Percentiles rank a stretch among this genome's conserved stretches.
phyloP scores from a whole-genome alignment of 2,329 filamentous ascomycete species.

The Exophiala phaeomuriformis region DNA sequence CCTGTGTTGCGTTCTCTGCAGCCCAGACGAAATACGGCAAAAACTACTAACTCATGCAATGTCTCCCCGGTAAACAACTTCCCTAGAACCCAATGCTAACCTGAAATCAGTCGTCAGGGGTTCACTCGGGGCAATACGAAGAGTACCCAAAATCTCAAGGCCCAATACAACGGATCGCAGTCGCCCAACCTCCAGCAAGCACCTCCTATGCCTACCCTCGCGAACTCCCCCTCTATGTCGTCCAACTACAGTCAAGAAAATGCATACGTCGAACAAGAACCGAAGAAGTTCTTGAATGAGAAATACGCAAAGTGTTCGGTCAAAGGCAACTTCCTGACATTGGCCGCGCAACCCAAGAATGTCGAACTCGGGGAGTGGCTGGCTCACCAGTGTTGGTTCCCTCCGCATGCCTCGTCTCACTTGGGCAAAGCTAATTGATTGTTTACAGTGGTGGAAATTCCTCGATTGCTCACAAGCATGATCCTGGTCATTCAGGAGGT shows the following conservation, averaged over 20 bases:
- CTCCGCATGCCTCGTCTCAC: neutral
- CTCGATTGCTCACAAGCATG: constrained; percentile 80
- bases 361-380: constrained; percentile 94
- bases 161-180: constrained; percentile 28
- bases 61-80: no score
- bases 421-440: constrained; percentile 1
- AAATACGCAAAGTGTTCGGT: constrained; percentile 72
- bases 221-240: constrained; percentile 37
- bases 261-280: constrained; percentile 37
- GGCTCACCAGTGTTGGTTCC: constrained; percentile 71
- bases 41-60: no score
- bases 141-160: constrained; percentile 36
- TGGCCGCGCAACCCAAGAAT: constrained; percentile 86
- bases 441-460: constrained; percentile 78
- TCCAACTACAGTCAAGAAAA: constrained; percentile 33
- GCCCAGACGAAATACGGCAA: no score
- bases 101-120: constrained; percentile 39
- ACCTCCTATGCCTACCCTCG: constrained; percentile 30
- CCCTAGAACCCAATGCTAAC: constrained; percentile 28
- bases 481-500: constrained; percentile 81
- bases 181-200: constrained; percentile 29
- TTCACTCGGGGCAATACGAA: constrained; percentile 44
- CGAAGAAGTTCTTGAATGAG: constrained; percentile 47
- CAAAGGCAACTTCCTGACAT: constrained; percentile 94
- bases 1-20: no score